Percentiles rank a stretch among this genome's conserved stretches.
These are phyloP conservation scores for Leishmania amazonensis DNA, from an alignment of 208 protist genomes.

Conservation along the genomic window DNA sequence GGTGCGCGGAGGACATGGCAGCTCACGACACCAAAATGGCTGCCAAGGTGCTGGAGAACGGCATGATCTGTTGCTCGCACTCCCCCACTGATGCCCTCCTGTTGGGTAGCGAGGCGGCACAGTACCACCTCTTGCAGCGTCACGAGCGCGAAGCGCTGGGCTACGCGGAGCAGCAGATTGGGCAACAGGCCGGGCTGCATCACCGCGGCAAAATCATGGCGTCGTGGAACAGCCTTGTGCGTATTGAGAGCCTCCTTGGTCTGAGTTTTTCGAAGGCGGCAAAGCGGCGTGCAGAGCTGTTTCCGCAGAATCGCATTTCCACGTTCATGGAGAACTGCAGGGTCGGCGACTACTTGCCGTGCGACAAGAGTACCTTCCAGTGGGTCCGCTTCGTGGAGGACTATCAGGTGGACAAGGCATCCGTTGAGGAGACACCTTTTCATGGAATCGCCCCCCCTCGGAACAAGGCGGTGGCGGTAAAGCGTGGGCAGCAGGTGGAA, in stretches of 20 bases:
- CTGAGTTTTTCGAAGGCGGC: slow-evolving; percentile 67
- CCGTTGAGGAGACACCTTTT: slow-evolving; percentile 62
- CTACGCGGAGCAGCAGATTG: slow-evolving; percentile 78
- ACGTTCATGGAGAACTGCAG: slow-evolving; percentile 60
- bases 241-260: slow-evolving; percentile 55
- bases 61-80: slow-evolving; percentile 64
- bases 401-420: slow-evolving; percentile 41
- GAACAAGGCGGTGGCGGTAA: slow-evolving; percentile 22
- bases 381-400: slow-evolving; percentile 68
- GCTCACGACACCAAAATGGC: slow-evolving; percentile 66
- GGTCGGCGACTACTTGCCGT: slow-evolving; percentile 77
- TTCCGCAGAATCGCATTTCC: slow-evolving; percentile 45
- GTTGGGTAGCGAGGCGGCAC: slow-evolving; percentile 60
- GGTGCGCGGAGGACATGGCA: slow-evolving; percentile 45
- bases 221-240: slow-evolving; percentile 74
- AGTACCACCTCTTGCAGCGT: slow-evolving; percentile 67
- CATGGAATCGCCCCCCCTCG: slow-evolving; percentile 36
- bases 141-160: slow-evolving; percentile 73
- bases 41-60: slow-evolving; percentile 73
- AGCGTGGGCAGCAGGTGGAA: slow-evolving; percentile 6
- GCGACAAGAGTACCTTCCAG: slow-evolving; percentile 42
- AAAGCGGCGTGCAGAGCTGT: slow-evolving; percentile 45
- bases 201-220: slow-evolving; percentile 45
- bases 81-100: slow-evolving; percentile 54
- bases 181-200: slow-evolving; percentile 47